Conservation (phyloP, 768 basidiomycete species). For the Termitomyces sp. region DNA sequence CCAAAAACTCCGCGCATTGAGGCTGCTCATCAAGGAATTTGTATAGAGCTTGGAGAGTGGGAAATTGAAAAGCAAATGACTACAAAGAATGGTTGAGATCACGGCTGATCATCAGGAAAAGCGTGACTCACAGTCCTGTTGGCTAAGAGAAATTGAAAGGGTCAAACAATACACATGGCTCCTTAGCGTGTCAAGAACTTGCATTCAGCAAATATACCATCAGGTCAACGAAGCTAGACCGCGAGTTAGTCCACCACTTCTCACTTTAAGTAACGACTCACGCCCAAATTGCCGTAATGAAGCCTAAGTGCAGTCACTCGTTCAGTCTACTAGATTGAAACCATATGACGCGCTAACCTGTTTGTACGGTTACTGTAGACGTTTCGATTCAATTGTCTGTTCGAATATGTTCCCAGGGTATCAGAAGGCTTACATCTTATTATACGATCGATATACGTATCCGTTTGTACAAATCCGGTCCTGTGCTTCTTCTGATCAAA, state of each 20-base stretch:
- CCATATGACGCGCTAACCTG: slow-evolving; percentile 13
- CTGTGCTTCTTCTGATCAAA: slow-evolving; percentile 28
- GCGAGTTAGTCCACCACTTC: background rate
- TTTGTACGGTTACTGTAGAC: slow-evolving; percentile 27
- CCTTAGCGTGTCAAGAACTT: slow-evolving; percentile 3
- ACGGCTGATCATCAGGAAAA: background rate
- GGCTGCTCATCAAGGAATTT: slow-evolving; percentile 36
- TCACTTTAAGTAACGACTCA: background rate
- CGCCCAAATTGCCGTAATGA: slow-evolving; percentile 27
- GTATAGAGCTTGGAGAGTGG: slow-evolving; percentile 37
- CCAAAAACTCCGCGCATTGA: slow-evolving; percentile 32
- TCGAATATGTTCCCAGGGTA: background rate
- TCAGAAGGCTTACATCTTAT: slow-evolving; percentile 23
- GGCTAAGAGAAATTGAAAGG: slow-evolving; percentile 6
- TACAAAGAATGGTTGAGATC: slow-evolving; percentile 7
- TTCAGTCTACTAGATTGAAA: background rate
- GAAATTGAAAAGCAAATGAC: slow-evolving; percentile 35
- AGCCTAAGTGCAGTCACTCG: background rate
- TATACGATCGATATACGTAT: slow-evolving; percentile 35
- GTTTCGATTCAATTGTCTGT: background rate
- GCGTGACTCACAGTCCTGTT: slow-evolving; percentile 20
- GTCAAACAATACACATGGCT: background rate
- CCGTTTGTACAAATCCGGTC: slow-evolving; percentile 35
- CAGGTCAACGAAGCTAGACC: slow-evolving; percentile 20
- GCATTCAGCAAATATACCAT: slow-evolving; percentile 22